These are phyloP conservation scores for Colletotrichum trifolii DNA, from an alignment of 2,329 filamentous ascomycete species.

Conservation along the genomic window DNA sequence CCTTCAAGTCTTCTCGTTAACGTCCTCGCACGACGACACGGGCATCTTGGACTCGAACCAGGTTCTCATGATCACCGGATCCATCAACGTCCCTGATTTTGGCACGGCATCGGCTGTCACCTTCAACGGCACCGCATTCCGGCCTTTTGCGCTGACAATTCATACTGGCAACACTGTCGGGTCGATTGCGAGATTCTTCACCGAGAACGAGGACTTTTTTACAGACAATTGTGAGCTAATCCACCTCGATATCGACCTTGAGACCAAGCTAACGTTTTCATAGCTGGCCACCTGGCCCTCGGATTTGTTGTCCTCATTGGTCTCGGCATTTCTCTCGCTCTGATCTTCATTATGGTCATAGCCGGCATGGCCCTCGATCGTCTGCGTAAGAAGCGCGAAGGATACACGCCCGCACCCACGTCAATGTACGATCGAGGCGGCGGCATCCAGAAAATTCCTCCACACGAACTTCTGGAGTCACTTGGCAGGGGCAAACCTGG, in stretches of 20 bases:
- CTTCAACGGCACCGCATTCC: slow-evolving; percentile 84
- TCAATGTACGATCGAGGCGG: slow-evolving; percentile 70
- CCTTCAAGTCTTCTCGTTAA: slow-evolving; percentile 83
- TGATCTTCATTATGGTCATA: slow-evolving; percentile 82
- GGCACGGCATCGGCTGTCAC: slow-evolving; percentile 87
- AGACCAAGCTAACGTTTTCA: slow-evolving; percentile 38
- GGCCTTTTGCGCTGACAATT: slow-evolving; percentile 84
- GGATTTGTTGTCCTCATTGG: slow-evolving; percentile 85
- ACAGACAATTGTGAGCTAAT: slow-evolving; percentile 66
- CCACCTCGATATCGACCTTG: not conserved
- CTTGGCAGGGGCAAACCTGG: slow-evolving; percentile 60
- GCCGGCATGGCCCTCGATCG: slow-evolving; percentile 81
- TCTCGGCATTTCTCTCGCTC: slow-evolving; percentile 79
- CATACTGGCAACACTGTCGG: slow-evolving; percentile 73
- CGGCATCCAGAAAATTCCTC: slow-evolving; percentile 70
- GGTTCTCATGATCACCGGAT: slow-evolving; percentile 85
- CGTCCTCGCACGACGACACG: slow-evolving; percentile 72
- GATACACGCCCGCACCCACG: slow-evolving; percentile 82
- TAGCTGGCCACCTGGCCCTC: slow-evolving; percentile 71
- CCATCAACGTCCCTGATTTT: slow-evolving; percentile 78
- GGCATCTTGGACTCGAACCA: slow-evolving; percentile 74
- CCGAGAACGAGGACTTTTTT: slow-evolving; percentile 84
- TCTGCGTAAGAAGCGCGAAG: slow-evolving; percentile 79
- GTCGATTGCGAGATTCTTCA: slow-evolving; percentile 84
- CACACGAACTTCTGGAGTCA: slow-evolving; percentile 68